A percentile compares a stretch with the other conserved stretches of the same genome.
phyloP scores from a whole-genome alignment of 2,329 filamentous ascomycete genomes.

The Cercospora sesami region DNA sequence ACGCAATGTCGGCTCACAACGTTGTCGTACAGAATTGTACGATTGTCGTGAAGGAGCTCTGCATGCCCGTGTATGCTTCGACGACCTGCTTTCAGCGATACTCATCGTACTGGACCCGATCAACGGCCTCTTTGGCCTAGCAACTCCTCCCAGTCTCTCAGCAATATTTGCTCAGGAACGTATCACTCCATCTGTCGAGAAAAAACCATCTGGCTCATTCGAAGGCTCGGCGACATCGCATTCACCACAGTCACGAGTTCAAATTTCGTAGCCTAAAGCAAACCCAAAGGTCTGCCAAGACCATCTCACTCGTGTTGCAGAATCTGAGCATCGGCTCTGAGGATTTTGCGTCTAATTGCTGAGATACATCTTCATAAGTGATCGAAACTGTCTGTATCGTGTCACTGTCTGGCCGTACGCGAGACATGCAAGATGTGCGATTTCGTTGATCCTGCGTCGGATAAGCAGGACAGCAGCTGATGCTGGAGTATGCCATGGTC shows the following conservation, averaged over 20 bases:
- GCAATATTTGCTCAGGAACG: not conserved
- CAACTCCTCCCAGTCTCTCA: not conserved
- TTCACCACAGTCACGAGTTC: conserved; percentile 76
- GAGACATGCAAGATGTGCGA: not conserved
- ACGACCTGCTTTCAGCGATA: not conserved
- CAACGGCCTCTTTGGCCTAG: not conserved
- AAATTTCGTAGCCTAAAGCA: conserved; percentile 77
- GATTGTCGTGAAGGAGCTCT: not conserved
- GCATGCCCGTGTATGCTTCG: not conserved
- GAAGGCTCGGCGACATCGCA: conserved; percentile 77
- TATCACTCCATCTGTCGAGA: not conserved
- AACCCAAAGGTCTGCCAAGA: conserved; percentile 79
- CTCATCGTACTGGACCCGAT: not conserved
- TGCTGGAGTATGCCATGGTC: not conserved
- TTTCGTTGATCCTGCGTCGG: not conserved
- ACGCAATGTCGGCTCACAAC: not conserved
- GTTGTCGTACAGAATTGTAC: not conserved
- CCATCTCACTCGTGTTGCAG: conserved; percentile 91
- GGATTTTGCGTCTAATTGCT: conserved; percentile 78
- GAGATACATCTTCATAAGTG: conserved; percentile 26
- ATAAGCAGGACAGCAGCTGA: not conserved
- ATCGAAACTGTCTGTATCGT: not conserved
- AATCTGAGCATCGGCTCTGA: conserved; percentile 73
- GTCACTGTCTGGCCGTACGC: not conserved
- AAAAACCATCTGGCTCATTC: conserved; percentile 66